Base-by-base conservation (phyloP, 306 rosid genomes). In the Erythrophleum fordii region DNA sequence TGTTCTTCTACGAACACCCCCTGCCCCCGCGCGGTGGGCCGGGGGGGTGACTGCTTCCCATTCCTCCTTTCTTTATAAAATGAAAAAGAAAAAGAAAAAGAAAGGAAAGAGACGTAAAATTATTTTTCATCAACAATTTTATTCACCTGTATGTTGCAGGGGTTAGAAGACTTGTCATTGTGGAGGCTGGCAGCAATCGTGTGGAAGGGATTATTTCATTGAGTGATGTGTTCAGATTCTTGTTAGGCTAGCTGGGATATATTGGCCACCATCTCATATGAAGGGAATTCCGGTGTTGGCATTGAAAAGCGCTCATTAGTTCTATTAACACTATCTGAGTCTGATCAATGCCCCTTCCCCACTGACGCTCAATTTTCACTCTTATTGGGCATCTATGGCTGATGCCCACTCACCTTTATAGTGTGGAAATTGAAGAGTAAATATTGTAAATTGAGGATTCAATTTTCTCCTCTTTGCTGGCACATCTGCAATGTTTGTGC, bases 131-230 rank as follows among this genome's bases (percentile, higher is more conserved):
- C 46, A 58, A 64, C 14, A 51, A 37, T 58, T 39, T 75, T 52
- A 46, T 66, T 48, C 31, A 11, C 66, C 13, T 59, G 52, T 46
- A 46, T 46, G 11, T 11, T 60, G 12, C 77, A 90, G 94, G 89
- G 29, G 86, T 88, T 64, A 69, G 85, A 83, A 86, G 90, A 46
- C 87, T 90, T 31, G 86, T 91, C 77, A 64, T 91, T 53, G 92
- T 91, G 77, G 88, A 91, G 75, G 86, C 89, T 4, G 89, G 87
- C 35, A 85, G 87, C 89, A 83, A 77, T 84, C 91, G 90, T 46
- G 92, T 91, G 59, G 90, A 91, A 87, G 95, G 95, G 46, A 84
- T 91, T 69, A 84, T 91, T 83, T 87, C 95, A 18, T 31, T 91
- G 76, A 76, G 87, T 53, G 95, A 91, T 37, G 86, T 91, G 61